Evolutionary conservation across 176 grass and related monocot genomes (phyloP).

Genomic region (Cenchrus purpureus): DNA sequence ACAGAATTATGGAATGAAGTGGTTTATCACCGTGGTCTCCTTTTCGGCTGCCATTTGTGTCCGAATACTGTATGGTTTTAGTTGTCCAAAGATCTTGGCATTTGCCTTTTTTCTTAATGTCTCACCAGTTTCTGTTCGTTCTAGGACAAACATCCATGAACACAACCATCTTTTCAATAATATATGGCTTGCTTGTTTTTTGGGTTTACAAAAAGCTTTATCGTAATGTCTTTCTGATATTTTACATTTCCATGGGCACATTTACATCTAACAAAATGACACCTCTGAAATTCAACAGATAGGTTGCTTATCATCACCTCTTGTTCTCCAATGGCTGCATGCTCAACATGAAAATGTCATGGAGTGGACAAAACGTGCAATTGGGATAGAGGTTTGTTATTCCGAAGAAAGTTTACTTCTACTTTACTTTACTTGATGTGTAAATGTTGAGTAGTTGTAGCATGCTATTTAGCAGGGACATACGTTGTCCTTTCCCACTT

Average conservation of each 20-base stretch:
- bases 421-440: neutral
- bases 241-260: conserved; percentile 16
- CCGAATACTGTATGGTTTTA: conserved; percentile 16
- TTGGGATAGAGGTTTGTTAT: conserved; percentile 80
- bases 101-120: neutral
- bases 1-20: conserved; percentile 10
- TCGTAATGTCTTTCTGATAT: neutral
- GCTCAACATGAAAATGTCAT: conserved; percentile 84
- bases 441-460: neutral
- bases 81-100: conserved; percentile 4
- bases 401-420: conserved; percentile 30
- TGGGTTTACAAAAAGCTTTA: neutral
- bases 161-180: neutral
- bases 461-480: neutral
- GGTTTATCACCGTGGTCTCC: neutral
- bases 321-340: conserved; percentile 94
- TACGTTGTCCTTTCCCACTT: neutral
- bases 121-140: conserved; percentile 18
- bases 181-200: neutral
- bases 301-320: conserved; percentile 57
- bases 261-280: conserved; percentile 17
- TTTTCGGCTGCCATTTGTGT: neutral
- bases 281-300: conserved; percentile 59
- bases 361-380: conserved; percentile 85
- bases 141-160: conserved; percentile 28